Evolutionary conservation across 495 filamentous ascomycete genomes (phyloP).

Genomic region (Neurospora sp.): DNA sequence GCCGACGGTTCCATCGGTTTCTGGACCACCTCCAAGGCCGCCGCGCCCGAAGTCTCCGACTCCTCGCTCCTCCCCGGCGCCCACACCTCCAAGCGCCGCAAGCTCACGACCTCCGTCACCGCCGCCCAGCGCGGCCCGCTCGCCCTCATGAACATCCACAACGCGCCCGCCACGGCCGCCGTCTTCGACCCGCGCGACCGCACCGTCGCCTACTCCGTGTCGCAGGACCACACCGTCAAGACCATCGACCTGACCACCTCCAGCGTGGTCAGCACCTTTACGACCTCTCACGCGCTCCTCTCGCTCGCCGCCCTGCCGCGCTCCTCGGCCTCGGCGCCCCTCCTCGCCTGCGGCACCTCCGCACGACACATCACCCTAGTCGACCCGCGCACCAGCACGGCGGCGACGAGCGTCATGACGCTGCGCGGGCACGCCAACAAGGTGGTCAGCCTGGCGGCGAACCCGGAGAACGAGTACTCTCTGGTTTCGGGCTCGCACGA

Average conservation of each 20-base stretch:
- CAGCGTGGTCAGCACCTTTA: slow-evolving; percentile 62
- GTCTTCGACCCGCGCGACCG: slow-evolving; percentile 76
- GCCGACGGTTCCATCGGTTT: slow-evolving; percentile 70
- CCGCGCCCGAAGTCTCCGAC: slow-evolving; percentile 59
- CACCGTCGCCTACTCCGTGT: slow-evolving; percentile 81
- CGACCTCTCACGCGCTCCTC: slow-evolving; percentile 70
- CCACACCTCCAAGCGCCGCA: slow-evolving; percentile 63
- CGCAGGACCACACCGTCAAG: slow-evolving; percentile 78
- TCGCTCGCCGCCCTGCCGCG: slow-evolving; percentile 59
- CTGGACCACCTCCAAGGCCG: slow-evolving; percentile 69
- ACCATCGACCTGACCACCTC: slow-evolving; percentile 85
- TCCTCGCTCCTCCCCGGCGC: slow-evolving; percentile 50
- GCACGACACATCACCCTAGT: slow-evolving; percentile 83
- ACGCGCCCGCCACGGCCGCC: slow-evolving; percentile 57
- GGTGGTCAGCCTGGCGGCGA: slow-evolving; percentile 57
- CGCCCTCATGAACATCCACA: slow-evolving; percentile 59
- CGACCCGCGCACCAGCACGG: slow-evolving; percentile 70
- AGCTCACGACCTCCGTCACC: slow-evolving; percentile 52
- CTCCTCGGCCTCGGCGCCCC: slow-evolving; percentile 32
- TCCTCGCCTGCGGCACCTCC: slow-evolving; percentile 76
- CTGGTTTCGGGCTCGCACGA: slow-evolving; percentile 80
- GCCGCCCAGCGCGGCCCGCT: slow-evolving; percentile 73
- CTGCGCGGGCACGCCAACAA: slow-evolving; percentile 83
- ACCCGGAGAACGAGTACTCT: slow-evolving; percentile 65
- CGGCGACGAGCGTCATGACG: slow-evolving; percentile 69